Base-by-base conservation (phyloP, 306 rosid species). In the Senna siamea region DNA sequence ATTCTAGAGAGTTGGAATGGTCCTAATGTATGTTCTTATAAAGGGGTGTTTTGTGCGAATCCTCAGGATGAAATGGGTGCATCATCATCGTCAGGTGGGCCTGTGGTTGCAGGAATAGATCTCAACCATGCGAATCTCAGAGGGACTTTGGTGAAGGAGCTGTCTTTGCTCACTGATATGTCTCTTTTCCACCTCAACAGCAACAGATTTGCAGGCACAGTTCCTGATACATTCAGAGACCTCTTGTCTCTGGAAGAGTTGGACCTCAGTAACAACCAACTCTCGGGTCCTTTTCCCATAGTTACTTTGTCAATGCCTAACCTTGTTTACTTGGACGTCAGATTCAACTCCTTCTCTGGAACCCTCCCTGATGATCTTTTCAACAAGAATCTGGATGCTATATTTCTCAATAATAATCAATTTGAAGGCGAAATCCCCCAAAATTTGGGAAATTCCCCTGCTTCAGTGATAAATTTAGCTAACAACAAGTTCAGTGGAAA, bases 51-150 rank as follows among this genome's bases (percentile, higher is more conserved):
- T 72, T 94, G 99, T 81, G 77, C 88, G 35, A 82, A 80, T 22
- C 74, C 81, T 66, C 81, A 80, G 62, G 79, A 71, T 38, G 84
- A 69, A 67, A 72, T 48, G 76, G 85, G 22, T 23, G 63, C 78
- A 22, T 41, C 90, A 4, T 41, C 44, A 7, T 5, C 9, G 1
- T 4, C 47, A 10, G 38, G 81, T 60, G 77, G 47, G 13, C 81
- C 84, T 23, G 69, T 84, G 56, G 87, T 94, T 23, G 91, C 87
- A 6, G 97, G 93, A 52, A 92, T 92, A 82, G 97, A 94, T 87
- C 97, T 94, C 78, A 94, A 94, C 81, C 97, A 92, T 75, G 99
- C 95, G 53, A 85, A 90, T 80, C 96, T 94, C 57, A 55, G 78
- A 82, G 99, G 99, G 69, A 82, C 77, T 46, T 91, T 94, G 0